phyloP scores from a whole-genome alignment of 495 filamentous ascomycete genomes.

The Tuber microsphaerosporum region DNA sequence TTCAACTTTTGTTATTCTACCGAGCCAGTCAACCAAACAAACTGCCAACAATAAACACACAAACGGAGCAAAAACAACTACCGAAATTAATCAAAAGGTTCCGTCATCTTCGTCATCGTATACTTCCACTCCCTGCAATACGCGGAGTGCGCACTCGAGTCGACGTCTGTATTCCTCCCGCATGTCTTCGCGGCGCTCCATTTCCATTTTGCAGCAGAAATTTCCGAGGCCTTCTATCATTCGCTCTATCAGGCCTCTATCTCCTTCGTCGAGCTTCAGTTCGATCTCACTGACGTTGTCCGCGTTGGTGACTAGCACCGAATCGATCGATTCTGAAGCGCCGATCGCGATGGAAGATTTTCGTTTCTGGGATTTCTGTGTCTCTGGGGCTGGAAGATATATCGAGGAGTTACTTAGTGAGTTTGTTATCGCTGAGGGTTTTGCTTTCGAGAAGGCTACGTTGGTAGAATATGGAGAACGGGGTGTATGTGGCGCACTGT shows the following conservation, averaged over 20 bases:
- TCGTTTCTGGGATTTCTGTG: constrained; percentile 4
- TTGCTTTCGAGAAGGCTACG: constrained; percentile 16
- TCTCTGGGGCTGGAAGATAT: constrained; percentile 15
- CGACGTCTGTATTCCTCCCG: constrained; percentile 26
- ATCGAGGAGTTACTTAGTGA: constrained; percentile 17
- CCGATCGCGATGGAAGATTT: constrained; percentile 27
- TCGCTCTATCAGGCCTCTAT: constrained; percentile 34
- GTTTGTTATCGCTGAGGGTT: constrained; percentile 7
- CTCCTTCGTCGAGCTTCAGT: constrained; percentile 19
- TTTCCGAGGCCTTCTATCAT: constrained; percentile 36
- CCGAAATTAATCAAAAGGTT: constrained; percentile 11
- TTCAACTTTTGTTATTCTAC: neutral
- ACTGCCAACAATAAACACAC: neutral
- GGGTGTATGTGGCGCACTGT: constrained; percentile 39
- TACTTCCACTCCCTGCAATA: constrained; percentile 19
- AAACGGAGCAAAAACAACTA: no score
- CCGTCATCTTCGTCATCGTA: constrained; percentile 11
- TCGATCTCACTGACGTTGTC: constrained; percentile 18
- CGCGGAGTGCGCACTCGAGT: constrained; percentile 29
- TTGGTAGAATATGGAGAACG: constrained; percentile 26
- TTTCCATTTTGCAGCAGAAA: constrained; percentile 37
- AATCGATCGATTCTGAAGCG: constrained; percentile 11
- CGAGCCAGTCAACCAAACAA: neutral
- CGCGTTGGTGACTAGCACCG: constrained; percentile 13
- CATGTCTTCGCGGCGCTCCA: constrained; percentile 13